These are phyloP conservation scores for Globisporangium recalcitrans DNA, from an alignment of 352 stramenopile genomes.

Conservation along the genomic window DNA sequence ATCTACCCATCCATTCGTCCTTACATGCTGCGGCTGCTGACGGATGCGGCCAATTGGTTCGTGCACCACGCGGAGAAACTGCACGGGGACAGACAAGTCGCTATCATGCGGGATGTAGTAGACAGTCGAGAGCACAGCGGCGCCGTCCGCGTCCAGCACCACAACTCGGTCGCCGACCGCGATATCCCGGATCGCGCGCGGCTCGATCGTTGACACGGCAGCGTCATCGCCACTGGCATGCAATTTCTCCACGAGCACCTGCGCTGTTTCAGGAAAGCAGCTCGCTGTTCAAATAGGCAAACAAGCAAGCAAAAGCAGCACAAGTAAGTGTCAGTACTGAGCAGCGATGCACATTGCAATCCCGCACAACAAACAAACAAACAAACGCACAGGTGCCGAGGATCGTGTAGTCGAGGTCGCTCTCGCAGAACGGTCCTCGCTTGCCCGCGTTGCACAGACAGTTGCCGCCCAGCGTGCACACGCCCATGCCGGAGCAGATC, in stretches of 20 bases:
- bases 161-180: conserved; percentile 48
- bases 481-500: conserved; percentile 61
- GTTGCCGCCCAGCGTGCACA: conserved; percentile 57
- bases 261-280: conserved; percentile 55
- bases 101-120: conserved; percentile 68
- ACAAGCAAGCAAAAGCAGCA: background rate
- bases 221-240: too few species aligned
- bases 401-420: conserved; percentile 41
- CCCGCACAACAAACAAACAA: background rate
- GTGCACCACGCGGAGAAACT: conserved; percentile 33
- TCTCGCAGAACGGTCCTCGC: conserved; percentile 51
- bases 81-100: conserved; percentile 2
- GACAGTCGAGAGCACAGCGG: conserved; percentile 38
- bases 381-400: conserved; percentile 32
- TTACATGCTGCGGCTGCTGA: background rate
- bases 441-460: conserved; percentile 63
- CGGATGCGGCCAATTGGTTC: conserved; percentile 13
- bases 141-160: conserved; percentile 33
- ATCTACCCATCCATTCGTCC: background rate
- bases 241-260: conserved; percentile 20
- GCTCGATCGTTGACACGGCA: conserved; percentile 11
- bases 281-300: conserved; percentile 23
- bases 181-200: conserved; percentile 24
- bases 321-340: background rate
- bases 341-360: too few species aligned